These are phyloP conservation scores for Cutaneotrichosporon cavernicola DNA, from an alignment of 1,284 basidiomycete genomes.

Conservation along the genomic window DNA sequence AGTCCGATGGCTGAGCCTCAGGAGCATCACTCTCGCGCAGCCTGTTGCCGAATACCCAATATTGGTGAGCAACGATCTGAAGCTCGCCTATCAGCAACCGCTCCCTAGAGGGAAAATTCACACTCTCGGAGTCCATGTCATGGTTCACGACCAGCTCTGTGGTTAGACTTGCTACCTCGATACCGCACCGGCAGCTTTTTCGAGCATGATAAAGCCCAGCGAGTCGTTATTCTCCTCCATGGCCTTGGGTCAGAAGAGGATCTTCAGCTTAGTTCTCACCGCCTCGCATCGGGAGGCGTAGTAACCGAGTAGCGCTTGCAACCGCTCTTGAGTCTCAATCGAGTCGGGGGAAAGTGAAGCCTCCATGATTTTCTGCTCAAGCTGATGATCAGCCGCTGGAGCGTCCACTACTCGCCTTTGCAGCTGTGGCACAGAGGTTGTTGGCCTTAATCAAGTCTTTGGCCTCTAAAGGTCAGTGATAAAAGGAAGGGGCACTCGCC, in stretches of 20 bases:
- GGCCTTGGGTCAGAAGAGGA: background rate
- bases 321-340: background rate
- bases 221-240: constrained; percentile 10
- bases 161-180: background rate
- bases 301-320: constrained; percentile 6
- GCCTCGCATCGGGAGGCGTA: constrained; percentile 17
- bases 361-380: constrained; percentile 8
- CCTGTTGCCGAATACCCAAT: constrained; percentile 1
- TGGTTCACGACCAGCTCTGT: background rate
- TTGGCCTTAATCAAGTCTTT: constrained; percentile 9
- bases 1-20: constrained; percentile 1
- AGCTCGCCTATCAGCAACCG: constrained; percentile 11
- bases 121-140: background rate
- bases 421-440: constrained; percentile 1
- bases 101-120: background rate
- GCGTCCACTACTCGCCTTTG: background rate
- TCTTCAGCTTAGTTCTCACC: background rate
- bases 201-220: constrained; percentile 14
- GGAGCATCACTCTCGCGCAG: constrained; percentile 4
- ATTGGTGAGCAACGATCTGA: constrained; percentile 7
- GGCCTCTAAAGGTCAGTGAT: background rate
- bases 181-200: constrained; percentile 11
- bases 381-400: background rate
- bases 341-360: background rate
- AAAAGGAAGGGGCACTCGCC: background rate